A percentile compares a stretch with the other conserved stretches of the same genome.
Evolutionary conservation across 257 asterid genomes (phyloP).

Genomic region (Primulina eburnea): DNA sequence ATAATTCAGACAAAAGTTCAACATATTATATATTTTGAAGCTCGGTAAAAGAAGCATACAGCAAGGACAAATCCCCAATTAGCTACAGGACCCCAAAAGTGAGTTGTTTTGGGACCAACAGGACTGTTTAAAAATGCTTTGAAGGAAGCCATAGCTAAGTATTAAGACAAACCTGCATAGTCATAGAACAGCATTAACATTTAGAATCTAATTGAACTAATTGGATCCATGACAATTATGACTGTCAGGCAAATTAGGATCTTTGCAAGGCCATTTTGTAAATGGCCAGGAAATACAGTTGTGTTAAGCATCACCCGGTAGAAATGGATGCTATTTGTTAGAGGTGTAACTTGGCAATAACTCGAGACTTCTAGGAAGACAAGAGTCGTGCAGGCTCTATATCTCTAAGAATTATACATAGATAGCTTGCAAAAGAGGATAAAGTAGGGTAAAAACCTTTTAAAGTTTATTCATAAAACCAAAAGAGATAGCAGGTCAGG

Average conservation of each 20-base stretch:
- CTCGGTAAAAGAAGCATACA: slow-evolving; percentile 34
- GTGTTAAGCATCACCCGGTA: background rate
- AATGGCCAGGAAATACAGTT: background rate
- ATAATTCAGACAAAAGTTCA: slow-evolving; percentile 4
- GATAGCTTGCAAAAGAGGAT: background rate
- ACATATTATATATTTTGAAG: background rate
- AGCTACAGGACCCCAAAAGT: slow-evolving; percentile 66
- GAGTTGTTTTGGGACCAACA: slow-evolving; percentile 66
- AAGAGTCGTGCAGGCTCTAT: background rate
- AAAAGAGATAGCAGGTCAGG: too few species aligned
- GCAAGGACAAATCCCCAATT: slow-evolving; percentile 71
- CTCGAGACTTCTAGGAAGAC: background rate
- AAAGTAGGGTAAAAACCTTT: too few species aligned
- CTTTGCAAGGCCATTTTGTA: background rate
- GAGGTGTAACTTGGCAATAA: background rate
- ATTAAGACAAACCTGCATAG: slow-evolving; percentile 24
- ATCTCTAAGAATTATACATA: too few species aligned
- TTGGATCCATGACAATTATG: background rate
- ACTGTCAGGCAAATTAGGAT: background rate
- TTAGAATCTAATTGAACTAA: background rate
- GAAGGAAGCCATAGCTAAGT: slow-evolving; percentile 52
- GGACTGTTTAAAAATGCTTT: slow-evolving; percentile 63
- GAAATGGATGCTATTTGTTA: background rate
- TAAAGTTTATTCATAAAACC: too few species aligned
- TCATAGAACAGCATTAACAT: background rate